Base-by-base conservation (phyloP, 306 rosid species). In the Ormosia emarginata region DNA sequence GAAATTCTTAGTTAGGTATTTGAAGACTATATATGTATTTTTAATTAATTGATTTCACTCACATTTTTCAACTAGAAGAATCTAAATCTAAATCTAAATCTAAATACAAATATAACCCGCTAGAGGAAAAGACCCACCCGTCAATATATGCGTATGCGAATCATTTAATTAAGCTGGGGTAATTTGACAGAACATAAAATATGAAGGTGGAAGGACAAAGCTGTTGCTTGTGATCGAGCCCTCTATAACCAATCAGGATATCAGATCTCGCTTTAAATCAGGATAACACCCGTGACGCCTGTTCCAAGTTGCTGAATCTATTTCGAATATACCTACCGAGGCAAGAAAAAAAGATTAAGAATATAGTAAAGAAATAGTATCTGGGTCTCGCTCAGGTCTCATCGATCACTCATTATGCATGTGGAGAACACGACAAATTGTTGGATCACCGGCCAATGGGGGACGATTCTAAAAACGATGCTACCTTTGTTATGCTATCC, bases 391-490 rank as follows among this genome's bases (percentile, higher is more conserved):
- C 4, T 15, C 32, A 56, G 63, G 50, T 66, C 5, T 66, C 58
- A 74, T 58, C 52, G 56, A 30, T 37, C 53, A 68, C 15, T 13
- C 55, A 49, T 49, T 7, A 55, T 18, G 68, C 55, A 67, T 62
- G 78, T 68, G 81, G 64, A 61, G 39, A 81, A 85, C 40, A 82
- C 1, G 34, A 37, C 12, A 73, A 57, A 5, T 76, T 72, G 56
- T 56, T 72, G 67, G 61, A 44, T 18, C 71, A 49, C 3, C 0
- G 65, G 14, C 64, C 39, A 49, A 59, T 15, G 62, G 57, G 0
- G 47, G 3, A 34, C 14, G n/a, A 56, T 71, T 81, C 80, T 37
- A 71, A 53, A 53, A 75, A 75, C 4, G 57, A 71, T 52, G 58
- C 39, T 13, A 2, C 58, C 17, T 52, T 39, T 69, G n/a, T 67